Conservation (phyloP, 768 basidiomycete genomes). For the Mycena haematopus region DNA sequence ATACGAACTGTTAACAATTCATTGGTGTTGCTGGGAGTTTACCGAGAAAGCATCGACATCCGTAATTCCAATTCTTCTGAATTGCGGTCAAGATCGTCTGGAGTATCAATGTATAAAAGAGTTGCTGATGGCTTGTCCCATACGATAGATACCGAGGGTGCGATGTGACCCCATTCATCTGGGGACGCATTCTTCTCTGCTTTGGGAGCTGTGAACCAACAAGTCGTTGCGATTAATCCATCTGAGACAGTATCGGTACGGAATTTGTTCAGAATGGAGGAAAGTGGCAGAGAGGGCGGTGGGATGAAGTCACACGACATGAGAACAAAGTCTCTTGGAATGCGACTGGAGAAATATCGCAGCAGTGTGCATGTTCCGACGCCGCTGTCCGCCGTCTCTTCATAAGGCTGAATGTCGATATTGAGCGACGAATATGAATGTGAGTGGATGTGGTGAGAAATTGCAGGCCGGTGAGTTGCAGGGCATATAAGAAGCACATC, state of each 20-base stretch:
- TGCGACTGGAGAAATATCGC: conserved; percentile 76
- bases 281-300: conserved; percentile 73
- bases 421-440: conserved; percentile 71
- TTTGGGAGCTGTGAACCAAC: conserved; percentile 62
- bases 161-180: conserved; percentile 70
- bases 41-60: conserved; percentile 79
- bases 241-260: conserved; percentile 72
- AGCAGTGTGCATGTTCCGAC: conserved; percentile 80
- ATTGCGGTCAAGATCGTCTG: conserved; percentile 71
- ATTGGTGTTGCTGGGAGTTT: conserved; percentile 24
- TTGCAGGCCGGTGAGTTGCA: conserved; percentile 69
- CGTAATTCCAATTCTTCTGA: conserved; percentile 74
- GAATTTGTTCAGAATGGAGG: conserved; percentile 79
- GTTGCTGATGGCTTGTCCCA: conserved; percentile 74
- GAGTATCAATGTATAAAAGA: conserved; percentile 74
- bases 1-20: conserved; percentile 2
- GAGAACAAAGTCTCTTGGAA: conserved; percentile 85
- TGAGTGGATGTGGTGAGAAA: conserved; percentile 88
- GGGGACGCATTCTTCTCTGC: conserved; percentile 60
- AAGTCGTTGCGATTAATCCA: conserved; percentile 68
- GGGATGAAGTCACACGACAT: conserved; percentile 93
- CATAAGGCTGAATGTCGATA: conserved; percentile 82
- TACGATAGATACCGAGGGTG: conserved; percentile 58
- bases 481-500: conserved; percentile 91
- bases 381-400: conserved; percentile 69